phyloP scores from a whole-genome alignment of 78 protist genomes.

The Planoprotostelium fungivorum region DNA sequence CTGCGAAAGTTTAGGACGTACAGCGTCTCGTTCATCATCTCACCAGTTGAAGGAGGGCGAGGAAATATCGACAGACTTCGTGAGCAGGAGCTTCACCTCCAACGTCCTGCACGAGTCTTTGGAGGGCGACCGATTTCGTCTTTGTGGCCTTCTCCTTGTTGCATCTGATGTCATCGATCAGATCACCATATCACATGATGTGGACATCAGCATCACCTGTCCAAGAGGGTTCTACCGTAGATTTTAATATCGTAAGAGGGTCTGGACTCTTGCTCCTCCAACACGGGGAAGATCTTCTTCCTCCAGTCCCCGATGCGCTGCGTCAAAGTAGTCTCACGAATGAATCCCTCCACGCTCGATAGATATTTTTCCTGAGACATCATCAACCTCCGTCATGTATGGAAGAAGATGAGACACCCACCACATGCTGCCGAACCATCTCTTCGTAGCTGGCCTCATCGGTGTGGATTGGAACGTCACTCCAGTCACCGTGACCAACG shows the following conservation, averaged over 20 bases:
- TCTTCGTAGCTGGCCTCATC: background rate
- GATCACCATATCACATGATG: background rate
- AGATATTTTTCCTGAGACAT: conserved; percentile 12
- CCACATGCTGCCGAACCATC: background rate
- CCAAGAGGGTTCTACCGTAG: conserved; percentile 16
- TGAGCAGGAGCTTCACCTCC: background rate
- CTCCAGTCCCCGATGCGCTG: conserved; percentile 48
- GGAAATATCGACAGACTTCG: background rate
- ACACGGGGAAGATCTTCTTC: conserved; percentile 15
- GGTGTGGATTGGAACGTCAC: background rate
- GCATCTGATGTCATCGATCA: background rate
- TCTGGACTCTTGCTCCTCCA: conserved; percentile 23
- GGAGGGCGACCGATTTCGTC: background rate
- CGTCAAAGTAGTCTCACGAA: conserved; percentile 27
- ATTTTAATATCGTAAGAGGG: conserved; percentile 33
- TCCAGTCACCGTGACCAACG: background rate
- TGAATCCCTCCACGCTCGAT: conserved; percentile 17
- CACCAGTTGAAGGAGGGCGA: background rate
- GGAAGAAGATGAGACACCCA: background rate
- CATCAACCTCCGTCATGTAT: background rate
- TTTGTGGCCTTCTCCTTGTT: background rate
- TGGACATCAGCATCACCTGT: background rate
- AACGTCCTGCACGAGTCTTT: background rate
- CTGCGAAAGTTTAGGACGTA: background rate
- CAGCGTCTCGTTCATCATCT: background rate